phyloP scores from a whole-genome alignment of 140 eudicot genomes.

The Anethum foeniculum region DNA sequence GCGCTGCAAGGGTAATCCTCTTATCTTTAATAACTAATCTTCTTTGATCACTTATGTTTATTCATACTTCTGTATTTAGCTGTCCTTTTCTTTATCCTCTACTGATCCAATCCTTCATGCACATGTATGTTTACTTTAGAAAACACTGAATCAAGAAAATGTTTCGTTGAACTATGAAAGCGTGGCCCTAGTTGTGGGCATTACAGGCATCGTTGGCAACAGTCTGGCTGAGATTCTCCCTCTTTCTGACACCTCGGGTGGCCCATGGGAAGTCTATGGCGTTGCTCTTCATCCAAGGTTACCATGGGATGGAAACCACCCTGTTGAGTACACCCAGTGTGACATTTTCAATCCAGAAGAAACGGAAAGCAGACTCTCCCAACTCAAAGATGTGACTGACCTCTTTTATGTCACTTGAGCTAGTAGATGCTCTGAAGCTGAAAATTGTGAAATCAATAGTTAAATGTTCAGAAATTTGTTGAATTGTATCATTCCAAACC shows the following conservation, averaged over 20 bases:
- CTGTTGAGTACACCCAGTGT: constrained; percentile 73
- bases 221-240: constrained; percentile 11
- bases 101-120: not conserved
- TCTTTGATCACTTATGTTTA: not conserved
- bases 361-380: constrained; percentile 36
- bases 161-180: not conserved
- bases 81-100: too few relatives aligned
- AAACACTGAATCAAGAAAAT: not conserved
- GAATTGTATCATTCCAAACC: constrained; percentile 57
- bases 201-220: constrained; percentile 3
- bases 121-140: not conserved
- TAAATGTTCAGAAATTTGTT: constrained; percentile 56
- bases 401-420: constrained; percentile 80
- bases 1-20: constrained; percentile 1
- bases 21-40: not conserved
- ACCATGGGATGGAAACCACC: constrained; percentile 43
- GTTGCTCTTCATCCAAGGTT: constrained; percentile 33
- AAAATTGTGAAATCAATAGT: constrained; percentile 38
- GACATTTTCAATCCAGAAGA: constrained; percentile 56
- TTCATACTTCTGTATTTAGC: too few relatives aligned
- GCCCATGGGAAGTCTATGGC: constrained; percentile 10
- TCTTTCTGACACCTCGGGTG: not conserved
- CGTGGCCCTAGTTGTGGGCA: not conserved
- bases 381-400: constrained; percentile 61
- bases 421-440: constrained; percentile 33